Conservation (phyloP, 2,329 filamentous ascomycete genomes). For the Juglanconis juglandina region DNA sequence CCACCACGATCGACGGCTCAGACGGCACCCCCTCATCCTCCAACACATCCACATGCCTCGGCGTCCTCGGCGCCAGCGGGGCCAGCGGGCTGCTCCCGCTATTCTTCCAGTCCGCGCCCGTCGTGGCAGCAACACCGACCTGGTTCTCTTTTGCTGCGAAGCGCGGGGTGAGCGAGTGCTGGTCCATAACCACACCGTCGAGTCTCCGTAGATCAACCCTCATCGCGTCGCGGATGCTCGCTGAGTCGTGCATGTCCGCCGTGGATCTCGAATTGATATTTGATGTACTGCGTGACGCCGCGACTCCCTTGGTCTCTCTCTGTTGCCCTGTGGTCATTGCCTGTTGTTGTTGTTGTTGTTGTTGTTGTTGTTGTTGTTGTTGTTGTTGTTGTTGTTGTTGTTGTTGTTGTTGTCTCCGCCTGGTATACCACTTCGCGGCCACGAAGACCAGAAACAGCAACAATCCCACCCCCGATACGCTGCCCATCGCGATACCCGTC, state of each 20-base stretch:
- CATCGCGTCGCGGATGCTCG: background rate
- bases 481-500: constrained; percentile 8
- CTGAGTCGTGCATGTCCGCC: background rate
- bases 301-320: background rate
- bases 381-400: background rate
- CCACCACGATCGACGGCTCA: constrained; percentile 1
- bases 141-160: background rate
- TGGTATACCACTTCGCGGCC: background rate
- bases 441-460: background rate
- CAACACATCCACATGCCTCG: constrained; percentile 63
- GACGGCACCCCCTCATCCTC: constrained; percentile 33
- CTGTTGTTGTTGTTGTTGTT: no score
- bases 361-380: background rate
- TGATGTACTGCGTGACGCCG: background rate
- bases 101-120: constrained; percentile 7
- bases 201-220: background rate
- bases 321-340: background rate
- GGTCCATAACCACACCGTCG: constrained; percentile 8
- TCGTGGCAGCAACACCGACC: background rate
- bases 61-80: constrained; percentile 61
- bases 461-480: constrained; percentile 1
- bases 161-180: background rate
- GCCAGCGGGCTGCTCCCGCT: background rate
- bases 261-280: background rate
- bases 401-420: background rate